Evolutionary conservation across 805 yeast species (phyloP).

Genomic region (Candida qinlingensis): DNA sequence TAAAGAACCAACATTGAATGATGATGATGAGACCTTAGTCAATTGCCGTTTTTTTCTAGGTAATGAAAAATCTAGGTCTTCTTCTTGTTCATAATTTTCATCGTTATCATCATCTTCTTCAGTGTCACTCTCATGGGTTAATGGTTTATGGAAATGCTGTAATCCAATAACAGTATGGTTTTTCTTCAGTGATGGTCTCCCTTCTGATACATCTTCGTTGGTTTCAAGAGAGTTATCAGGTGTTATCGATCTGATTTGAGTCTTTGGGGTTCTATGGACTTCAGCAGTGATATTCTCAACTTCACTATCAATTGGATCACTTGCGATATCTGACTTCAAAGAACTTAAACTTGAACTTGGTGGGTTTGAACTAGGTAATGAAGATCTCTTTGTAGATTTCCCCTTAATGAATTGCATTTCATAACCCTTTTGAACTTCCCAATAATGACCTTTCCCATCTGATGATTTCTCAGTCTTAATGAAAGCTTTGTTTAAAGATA

Average conservation of each 20-base stretch:
- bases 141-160: constrained; percentile 14
- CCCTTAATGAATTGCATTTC: constrained; percentile 76
- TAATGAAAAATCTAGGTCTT: constrained; percentile 9
- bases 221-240: not conserved
- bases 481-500: constrained; percentile 90
- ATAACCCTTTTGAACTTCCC: constrained; percentile 83
- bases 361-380: constrained; percentile 1
- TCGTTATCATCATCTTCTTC: constrained; percentile 6
- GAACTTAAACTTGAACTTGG: not conserved
- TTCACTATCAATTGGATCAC: constrained; percentile 4
- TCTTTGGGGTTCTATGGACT: constrained; percentile 19
- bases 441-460: constrained; percentile 82
- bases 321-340: constrained; percentile 1
- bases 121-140: constrained; percentile 7
- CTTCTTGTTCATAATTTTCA: constrained; percentile 7
- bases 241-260: constrained; percentile 15
- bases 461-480: constrained; percentile 85
- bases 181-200: constrained; percentile 20
- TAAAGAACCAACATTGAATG: constrained; percentile 17
- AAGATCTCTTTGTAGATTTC: constrained; percentile 38
- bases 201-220: constrained; percentile 7
- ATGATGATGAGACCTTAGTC: constrained; percentile 11
- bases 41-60: constrained; percentile 21
- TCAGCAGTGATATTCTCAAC: constrained; percentile 14
- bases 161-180: constrained; percentile 25